Conservation (phyloP, 257 asterid species). For the Fraxinus americana region DNA sequence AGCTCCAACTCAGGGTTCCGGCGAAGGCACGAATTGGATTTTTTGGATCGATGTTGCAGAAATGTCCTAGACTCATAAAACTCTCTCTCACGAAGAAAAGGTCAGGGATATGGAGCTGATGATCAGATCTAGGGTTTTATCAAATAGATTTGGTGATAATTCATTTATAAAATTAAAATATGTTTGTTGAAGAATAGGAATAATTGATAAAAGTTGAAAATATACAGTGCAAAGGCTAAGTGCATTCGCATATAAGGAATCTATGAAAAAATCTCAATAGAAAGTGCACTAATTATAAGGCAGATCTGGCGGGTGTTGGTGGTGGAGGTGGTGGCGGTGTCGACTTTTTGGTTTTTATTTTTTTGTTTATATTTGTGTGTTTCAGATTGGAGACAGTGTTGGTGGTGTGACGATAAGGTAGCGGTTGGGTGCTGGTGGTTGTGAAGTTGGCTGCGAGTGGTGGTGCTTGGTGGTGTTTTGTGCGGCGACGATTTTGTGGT, state of each 20-base stretch:
- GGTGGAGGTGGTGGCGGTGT: no score
- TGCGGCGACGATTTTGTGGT: no score
- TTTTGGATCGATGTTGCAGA: slow-evolving; percentile 87
- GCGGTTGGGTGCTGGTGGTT: no score
- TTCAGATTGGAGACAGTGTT: no score
- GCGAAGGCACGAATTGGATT: slow-evolving; percentile 72
- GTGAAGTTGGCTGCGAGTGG: no score
- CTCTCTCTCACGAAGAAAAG: slow-evolving; percentile 81
- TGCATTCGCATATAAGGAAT: not conserved
- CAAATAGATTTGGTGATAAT: slow-evolving; percentile 20
- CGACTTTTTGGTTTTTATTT: no score
- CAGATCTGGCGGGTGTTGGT: no score
- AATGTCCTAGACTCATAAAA: slow-evolving; percentile 71
- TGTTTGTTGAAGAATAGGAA: slow-evolving; percentile 1
- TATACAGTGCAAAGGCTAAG: not conserved
- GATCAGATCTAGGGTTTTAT: slow-evolving; percentile 39
- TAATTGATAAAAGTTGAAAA: not conserved
- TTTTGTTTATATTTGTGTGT: no score
- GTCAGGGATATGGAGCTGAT: slow-evolving; percentile 42
- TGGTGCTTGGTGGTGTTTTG: no score
- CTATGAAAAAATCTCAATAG: slow-evolving; percentile 2
- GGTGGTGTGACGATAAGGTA: no score
- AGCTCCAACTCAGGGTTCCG: slow-evolving; percentile 83
- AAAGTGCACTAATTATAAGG: not conserved
- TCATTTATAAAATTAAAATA: slow-evolving; percentile 9